phyloP scores from a whole-genome alignment of 352 stramenopile species.

The Thraustochytrium striatum region DNA sequence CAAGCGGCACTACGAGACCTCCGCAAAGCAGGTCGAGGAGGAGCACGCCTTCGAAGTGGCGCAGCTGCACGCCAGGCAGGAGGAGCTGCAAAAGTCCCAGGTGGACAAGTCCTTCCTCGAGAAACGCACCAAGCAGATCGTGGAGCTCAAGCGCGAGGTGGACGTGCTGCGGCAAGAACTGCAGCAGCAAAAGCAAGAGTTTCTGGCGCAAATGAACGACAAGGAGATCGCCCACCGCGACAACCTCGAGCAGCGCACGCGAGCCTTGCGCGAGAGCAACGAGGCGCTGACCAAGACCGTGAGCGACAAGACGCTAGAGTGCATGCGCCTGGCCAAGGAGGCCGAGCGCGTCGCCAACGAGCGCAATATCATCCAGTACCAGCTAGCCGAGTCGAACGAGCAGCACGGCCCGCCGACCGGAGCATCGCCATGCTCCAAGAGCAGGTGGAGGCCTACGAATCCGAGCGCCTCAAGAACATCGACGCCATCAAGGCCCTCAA shows the following conservation, averaged over 20 bases:
- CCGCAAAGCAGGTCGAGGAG: conserved; percentile 30
- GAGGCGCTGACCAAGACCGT: not conserved
- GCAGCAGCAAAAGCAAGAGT: conserved; percentile 14
- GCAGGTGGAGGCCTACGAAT: conserved; percentile 32
- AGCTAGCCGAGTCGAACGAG: conserved; percentile 28
- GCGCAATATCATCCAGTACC: not conserved
- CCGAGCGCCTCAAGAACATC: conserved; percentile 7
- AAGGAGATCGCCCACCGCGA: conserved; percentile 1
- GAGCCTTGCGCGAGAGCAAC: not conserved
- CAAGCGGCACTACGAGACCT: conserved; percentile 7
- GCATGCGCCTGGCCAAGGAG: conserved; percentile 8
- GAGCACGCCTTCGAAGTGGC: conserved; percentile 31
- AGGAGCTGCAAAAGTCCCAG: not conserved
- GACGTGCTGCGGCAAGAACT: conserved; percentile 21
- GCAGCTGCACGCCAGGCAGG: conserved; percentile 2
- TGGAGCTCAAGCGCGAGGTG: conserved; percentile 10
- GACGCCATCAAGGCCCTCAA: not conserved
- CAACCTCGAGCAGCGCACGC: not conserved
- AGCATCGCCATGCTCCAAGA: conserved; percentile 12
- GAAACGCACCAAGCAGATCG: conserved; percentile 5
- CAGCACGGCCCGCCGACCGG: not conserved
- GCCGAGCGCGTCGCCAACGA: conserved; percentile 1
- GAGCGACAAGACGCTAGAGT: conserved; percentile 12
- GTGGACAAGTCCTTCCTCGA: conserved; percentile 8
- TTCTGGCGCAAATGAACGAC: not conserved